Evolutionary conservation across 179 eudicot species (phyloP).

Genomic region (Silene noctiflora): DNA sequence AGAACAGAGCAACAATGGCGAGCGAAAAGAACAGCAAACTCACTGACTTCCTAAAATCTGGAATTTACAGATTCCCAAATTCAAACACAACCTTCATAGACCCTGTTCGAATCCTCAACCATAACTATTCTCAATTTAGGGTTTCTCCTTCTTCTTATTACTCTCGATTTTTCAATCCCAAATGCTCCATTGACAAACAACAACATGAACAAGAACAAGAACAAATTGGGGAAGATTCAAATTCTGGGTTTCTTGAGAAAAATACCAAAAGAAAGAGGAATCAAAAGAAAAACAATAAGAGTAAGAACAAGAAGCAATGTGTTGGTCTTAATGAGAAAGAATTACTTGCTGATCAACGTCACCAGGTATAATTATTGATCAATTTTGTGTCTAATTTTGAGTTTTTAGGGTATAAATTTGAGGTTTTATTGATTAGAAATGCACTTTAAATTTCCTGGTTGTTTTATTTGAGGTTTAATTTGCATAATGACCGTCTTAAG

Average conservation of each 20-base stretch:
- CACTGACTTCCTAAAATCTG: conserved; percentile 39
- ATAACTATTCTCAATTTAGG: conserved; percentile 55
- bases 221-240: conserved; percentile 8
- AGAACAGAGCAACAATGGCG: conserved; percentile 54
- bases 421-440: background rate
- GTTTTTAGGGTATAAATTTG: background rate
- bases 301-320: conserved; percentile 23
- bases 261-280: conserved; percentile 51
- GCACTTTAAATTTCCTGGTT: conserved; percentile 1
- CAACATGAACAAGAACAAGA: background rate
- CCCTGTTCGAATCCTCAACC: conserved; percentile 72
- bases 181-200: conserved; percentile 7
- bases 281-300: conserved; percentile 11
- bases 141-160: conserved; percentile 67
- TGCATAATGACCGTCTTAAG: too few species aligned
- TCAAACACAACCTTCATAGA: conserved; percentile 58
- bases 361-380: conserved; percentile 42
- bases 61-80: conserved; percentile 49
- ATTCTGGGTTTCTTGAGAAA: conserved; percentile 16
- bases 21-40: conserved; percentile 28
- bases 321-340: conserved; percentile 58
- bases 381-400: background rate
- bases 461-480: background rate
- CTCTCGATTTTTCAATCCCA: conserved; percentile 64
- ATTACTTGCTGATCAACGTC: conserved; percentile 66